A percentile compares a stretch with the other conserved stretches of the same genome.
Conservation (phyloP, 495 filamentous ascomycete genomes). For the Penicillium parvum region DNA sequence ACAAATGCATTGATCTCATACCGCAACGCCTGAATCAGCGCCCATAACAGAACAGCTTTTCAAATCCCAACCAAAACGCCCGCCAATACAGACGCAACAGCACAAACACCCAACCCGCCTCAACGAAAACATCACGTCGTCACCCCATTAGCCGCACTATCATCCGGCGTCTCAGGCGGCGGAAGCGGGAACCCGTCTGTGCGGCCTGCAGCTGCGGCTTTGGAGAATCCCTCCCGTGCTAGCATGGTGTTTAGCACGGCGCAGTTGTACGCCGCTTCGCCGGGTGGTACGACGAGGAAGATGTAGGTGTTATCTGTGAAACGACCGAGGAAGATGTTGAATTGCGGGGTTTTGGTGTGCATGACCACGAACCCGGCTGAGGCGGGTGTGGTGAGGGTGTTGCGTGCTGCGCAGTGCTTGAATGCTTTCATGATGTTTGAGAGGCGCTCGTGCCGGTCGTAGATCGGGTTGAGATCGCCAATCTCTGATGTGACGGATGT, state of each 20-base stretch:
- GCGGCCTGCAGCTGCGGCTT: slow-evolving; percentile 34
- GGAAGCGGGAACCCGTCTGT: slow-evolving; percentile 46
- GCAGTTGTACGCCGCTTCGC: slow-evolving; percentile 81
- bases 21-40: slow-evolving; percentile 27
- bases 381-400: slow-evolving; percentile 48
- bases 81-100: slow-evolving; percentile 20
- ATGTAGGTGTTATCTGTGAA: slow-evolving; percentile 97
- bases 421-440: slow-evolving; percentile 96
- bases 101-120: no score
- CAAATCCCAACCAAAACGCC: slow-evolving; percentile 11
- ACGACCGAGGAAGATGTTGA: slow-evolving; percentile 87
- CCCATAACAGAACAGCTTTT: slow-evolving; percentile 18
- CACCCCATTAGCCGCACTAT: slow-evolving; percentile 17
- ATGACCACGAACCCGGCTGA: slow-evolving; percentile 60
- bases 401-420: slow-evolving; percentile 71
- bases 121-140: no score
- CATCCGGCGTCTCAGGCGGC: slow-evolving; percentile 30
- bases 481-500: slow-evolving; percentile 70
- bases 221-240: slow-evolving; percentile 71
- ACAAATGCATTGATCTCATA: slow-evolving; percentile 20
- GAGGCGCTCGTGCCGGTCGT: slow-evolving; percentile 90
- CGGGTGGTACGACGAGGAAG: slow-evolving; percentile 81
- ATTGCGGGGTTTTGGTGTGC: slow-evolving; percentile 64
- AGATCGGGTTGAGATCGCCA: slow-evolving; percentile 76
- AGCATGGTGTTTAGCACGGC: slow-evolving; percentile 85